Base-by-base conservation (phyloP, 140 eudicot species). In the Cichorium intybus region DNA sequence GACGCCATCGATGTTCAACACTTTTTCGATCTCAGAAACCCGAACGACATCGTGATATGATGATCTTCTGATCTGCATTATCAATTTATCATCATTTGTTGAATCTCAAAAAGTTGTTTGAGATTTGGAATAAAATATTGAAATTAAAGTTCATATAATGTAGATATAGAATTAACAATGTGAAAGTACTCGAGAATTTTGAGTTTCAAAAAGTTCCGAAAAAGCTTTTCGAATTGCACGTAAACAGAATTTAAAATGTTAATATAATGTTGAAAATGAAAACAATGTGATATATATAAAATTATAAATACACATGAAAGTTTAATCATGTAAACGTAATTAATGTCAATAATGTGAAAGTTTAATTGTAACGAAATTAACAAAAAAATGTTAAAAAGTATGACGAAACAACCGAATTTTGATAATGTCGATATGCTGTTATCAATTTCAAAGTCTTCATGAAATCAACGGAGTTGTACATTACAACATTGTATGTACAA, bases 21-120 rank as follows among this genome's bases (percentile, higher is more conserved):
- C 91, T 37, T 71, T 84, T 45, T 91, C 91, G 24, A 91, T 77
- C 70, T 91, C 97, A 2, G 95, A 87, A 37, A 91, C 97, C 63
- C 97, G 71, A 48, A 91, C 97, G 46, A 87, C 97, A 77, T 91
- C 96, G 20, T 91, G 97, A 39, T 91, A 91, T 6, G 97, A 91
- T 9, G 97, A 91, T 79, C 95, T 72, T 61, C 96, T 78, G 56
- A 87, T 91, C 97, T 91, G 71, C 78, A 77, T 15, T 58, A 39
- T 5, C 29, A 9, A 28, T 8, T 15, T 58, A 39, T 5, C 29
- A 9, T 45, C 15, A 33, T 11, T 28, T 7, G 35, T 37, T 20
- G 23, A 14, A 24, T 37, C n/a, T 37, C 18, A 14, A 41, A 61
- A 61, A 41, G 3, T 7, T 14, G 54, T 18, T 3, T 2, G 3